Percentiles rank a stretch among this genome's conserved stretches.
phyloP scores from a whole-genome alignment of 2,329 filamentous ascomycete species.

The Fusarium sp. region DNA sequence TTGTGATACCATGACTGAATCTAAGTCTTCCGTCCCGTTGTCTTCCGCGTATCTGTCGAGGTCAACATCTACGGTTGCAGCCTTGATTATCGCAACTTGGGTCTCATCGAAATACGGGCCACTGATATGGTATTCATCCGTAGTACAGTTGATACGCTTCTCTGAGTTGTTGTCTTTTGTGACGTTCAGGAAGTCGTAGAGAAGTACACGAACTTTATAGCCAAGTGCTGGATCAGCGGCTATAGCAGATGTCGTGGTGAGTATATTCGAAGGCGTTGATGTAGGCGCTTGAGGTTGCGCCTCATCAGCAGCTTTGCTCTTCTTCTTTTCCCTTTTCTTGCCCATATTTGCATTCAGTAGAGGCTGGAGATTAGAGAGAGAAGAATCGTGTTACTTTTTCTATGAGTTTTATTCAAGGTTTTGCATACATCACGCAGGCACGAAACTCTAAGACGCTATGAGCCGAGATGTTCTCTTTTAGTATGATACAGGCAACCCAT shows the following conservation, averaged over 20 bases:
- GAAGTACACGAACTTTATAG: slow-evolving; percentile 6
- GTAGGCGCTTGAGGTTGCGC: background rate
- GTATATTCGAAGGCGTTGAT: background rate
- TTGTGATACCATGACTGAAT: background rate
- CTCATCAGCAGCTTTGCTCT: background rate
- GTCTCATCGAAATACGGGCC: background rate
- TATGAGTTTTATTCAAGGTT: background rate
- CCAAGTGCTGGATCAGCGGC: background rate
- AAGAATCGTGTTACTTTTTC: background rate
- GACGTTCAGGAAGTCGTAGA: slow-evolving; percentile 7
- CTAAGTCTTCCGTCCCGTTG: background rate
- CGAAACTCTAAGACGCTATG: background rate
- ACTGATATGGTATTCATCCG: slow-evolving; percentile 3
- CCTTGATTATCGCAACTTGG: slow-evolving; percentile 1
- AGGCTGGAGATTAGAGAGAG: background rate
- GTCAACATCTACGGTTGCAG: background rate
- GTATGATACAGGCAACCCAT: background rate
- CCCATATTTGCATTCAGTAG: background rate
- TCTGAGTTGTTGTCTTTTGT: background rate
- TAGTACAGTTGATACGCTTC: slow-evolving; percentile 5
- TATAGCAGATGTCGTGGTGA: background rate
- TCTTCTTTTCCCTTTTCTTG: background rate
- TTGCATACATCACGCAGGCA: background rate
- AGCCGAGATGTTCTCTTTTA: background rate
- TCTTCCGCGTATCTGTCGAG: background rate